Evolutionary conservation across 2,329 filamentous ascomycete species (phyloP).

Genomic region (Aquanectria penicillioides): DNA sequence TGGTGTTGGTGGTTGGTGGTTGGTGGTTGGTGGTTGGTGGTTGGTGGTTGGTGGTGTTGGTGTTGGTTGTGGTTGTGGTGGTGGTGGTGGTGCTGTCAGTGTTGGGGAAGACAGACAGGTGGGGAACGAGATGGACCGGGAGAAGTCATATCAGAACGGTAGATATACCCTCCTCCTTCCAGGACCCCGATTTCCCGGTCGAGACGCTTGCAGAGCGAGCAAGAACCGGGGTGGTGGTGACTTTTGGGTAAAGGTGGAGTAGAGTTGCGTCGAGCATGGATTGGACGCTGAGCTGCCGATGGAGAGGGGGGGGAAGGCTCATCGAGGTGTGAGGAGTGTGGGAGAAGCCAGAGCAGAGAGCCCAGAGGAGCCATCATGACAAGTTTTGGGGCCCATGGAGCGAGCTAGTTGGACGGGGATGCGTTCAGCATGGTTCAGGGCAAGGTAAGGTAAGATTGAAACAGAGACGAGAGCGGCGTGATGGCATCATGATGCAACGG

Average conservation of each 20-base stretch:
- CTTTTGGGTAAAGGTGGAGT: neutral
- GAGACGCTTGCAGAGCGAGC: slow-evolving; percentile 5
- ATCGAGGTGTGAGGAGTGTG: neutral
- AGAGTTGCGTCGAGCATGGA: neutral
- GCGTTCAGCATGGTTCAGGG: neutral
- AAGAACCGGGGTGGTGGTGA: slow-evolving; percentile 1
- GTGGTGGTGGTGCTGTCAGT: too few species aligned
- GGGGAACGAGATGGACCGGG: neutral
- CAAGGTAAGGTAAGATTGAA: too few species aligned
- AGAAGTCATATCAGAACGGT: neutral
- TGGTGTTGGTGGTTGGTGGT: neutral
- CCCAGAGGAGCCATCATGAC: neutral
- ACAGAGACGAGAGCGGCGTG: too few species aligned
- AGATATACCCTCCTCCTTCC: neutral
- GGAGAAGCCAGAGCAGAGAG: neutral
- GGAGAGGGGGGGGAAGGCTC: neutral
- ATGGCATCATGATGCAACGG: too few species aligned
- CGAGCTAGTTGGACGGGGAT: neutral
- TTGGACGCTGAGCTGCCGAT: neutral
- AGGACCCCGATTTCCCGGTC: slow-evolving; percentile 13
- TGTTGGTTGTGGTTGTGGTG: too few species aligned
- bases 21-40: neutral
- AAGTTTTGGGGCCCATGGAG: neutral
- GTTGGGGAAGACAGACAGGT: too few species aligned
- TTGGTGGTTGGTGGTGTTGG: neutral